These are phyloP conservation scores for Arthrobotrys sphaeroides DNA, from an alignment of 2,329 filamentous ascomycete genomes.

Conservation along the genomic window DNA sequence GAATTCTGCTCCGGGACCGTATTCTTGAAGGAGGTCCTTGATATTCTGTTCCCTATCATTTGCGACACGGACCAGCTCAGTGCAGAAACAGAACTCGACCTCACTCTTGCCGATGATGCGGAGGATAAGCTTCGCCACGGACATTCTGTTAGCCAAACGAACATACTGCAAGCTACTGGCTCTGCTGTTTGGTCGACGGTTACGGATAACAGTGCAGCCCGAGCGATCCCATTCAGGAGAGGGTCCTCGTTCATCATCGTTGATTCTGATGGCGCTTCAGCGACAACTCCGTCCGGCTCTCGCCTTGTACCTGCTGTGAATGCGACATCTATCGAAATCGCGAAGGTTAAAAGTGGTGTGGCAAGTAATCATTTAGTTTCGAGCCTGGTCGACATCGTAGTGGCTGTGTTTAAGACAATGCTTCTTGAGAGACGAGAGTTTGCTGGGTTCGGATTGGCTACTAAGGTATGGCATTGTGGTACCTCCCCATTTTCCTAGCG, in stretches of 20 bases:
- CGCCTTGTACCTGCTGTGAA: slow-evolving; percentile 52
- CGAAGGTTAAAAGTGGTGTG: slow-evolving; percentile 68
- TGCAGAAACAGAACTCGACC: slow-evolving; percentile 86
- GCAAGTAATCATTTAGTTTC: slow-evolving; percentile 63
- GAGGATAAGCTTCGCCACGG: slow-evolving; percentile 71
- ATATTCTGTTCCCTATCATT: slow-evolving; percentile 84
- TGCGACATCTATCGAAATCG: slow-evolving; percentile 64
- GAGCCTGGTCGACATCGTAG: slow-evolving; percentile 77
- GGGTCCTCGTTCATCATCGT: slow-evolving; percentile 92
- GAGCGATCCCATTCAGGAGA: slow-evolving; percentile 63
- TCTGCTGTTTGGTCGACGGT: slow-evolving; percentile 52
- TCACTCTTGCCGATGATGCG: slow-evolving; percentile 76
- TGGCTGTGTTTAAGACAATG: slow-evolving; percentile 85
- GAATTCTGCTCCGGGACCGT: slow-evolving; percentile 83
- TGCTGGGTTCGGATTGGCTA: slow-evolving; percentile 81
- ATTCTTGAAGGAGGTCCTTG: slow-evolving; percentile 81
- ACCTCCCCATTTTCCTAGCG: not conserved
- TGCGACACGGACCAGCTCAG: slow-evolving; percentile 85
- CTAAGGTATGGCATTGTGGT: slow-evolving; percentile 69
- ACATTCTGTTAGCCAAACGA: slow-evolving; percentile 64
- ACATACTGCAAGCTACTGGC: slow-evolving; percentile 56
- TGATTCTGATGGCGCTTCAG: slow-evolving; percentile 27
- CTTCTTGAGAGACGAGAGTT: slow-evolving; percentile 89
- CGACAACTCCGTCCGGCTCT: slow-evolving; percentile 41
- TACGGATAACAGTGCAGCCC: slow-evolving; percentile 42